Evolutionary conservation across 257 asterid genomes (phyloP), one percentile per base, ranked within the genome.

Genomic region (Echites panduratus): DNA sequence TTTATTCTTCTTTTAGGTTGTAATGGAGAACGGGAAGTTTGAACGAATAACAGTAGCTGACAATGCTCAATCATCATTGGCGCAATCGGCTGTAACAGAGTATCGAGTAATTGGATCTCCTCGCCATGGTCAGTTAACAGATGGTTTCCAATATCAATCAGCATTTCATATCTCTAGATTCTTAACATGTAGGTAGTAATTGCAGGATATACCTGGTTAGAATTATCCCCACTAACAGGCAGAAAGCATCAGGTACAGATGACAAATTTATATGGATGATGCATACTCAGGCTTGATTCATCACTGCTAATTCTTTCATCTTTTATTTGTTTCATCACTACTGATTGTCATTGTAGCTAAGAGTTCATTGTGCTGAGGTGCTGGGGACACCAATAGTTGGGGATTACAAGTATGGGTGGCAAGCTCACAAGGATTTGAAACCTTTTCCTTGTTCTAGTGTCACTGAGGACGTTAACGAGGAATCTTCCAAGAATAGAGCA

Each of bases 341-440:
- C 32, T 27, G 47, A 70, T 48, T 78, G 63, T 29, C 49, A 29
- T 53, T 59, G 16, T 79, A 91, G 97, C 91, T 94, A 44, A 95
- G 97, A 2, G 99, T 91, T 76, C 97, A 94, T 79, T 89, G 99
- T 71, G 97, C 99, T 3, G 95, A 94, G 79, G 96, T 89, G 56
- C 75, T 94, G 93, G 95, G 99, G 70, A 94, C 97, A n/a, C 99
- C 99, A 3, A 94, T 94, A 77, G 90, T 91, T 27, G 97, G 99
- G 76, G 99, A 94, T 77, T 94, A 86, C 85, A 91, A 86, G 82
- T 94, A 94, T 22, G 99, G 99, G 56, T 84, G 99, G 92, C 95
- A 87, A 84, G 89, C 92, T 62, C 99, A 91, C 87, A 88, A 81
- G 85, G 85, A 86, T 70, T 73, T 84, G 61, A 86, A 81, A 67